Conservation (phyloP, 148 eudicot genomes). For the Chenopodium suecicum region DNA sequence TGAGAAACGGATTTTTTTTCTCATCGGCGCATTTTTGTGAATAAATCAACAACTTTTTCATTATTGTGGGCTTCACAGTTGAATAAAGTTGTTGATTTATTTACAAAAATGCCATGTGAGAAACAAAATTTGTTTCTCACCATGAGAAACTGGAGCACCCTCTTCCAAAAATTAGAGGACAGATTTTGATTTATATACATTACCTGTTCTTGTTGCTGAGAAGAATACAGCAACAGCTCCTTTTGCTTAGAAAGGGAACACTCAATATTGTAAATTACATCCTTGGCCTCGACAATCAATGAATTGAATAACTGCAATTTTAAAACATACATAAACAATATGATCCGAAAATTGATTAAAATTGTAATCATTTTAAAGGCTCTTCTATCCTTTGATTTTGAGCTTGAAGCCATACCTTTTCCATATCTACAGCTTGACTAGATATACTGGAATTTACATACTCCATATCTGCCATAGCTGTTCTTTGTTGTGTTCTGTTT, state of each 20-base stretch:
- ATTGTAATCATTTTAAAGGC: neutral
- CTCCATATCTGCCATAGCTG: constrained; percentile 53
- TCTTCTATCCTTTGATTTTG: neutral
- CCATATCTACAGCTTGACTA: constrained; percentile 44
- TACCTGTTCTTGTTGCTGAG: constrained; percentile 80
- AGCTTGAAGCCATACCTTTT: constrained; percentile 47
- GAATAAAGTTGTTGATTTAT: too few species aligned
- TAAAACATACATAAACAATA: neutral
- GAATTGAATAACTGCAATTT: constrained; percentile 51
- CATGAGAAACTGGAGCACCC: too few species aligned
- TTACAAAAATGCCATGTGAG: too few species aligned
- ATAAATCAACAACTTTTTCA: too few species aligned
- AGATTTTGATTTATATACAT: neutral
- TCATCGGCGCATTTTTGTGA: too few species aligned
- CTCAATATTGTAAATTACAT: constrained; percentile 46
- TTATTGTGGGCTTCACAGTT: too few species aligned
- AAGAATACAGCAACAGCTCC: constrained; percentile 51
- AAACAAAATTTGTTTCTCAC: too few species aligned
- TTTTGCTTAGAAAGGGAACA: constrained; percentile 52
- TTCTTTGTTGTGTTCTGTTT: constrained; percentile 41
- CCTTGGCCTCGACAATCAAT: constrained; percentile 57
- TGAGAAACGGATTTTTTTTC: too few species aligned
- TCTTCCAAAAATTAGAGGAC: too few species aligned
- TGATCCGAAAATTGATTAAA: neutral
- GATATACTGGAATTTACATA: constrained; percentile 44